Evolutionary conservation across 257 asterid species (phyloP), one percentile per base, ranked within the genome.

Genomic region (Sherardia arvensis): DNA sequence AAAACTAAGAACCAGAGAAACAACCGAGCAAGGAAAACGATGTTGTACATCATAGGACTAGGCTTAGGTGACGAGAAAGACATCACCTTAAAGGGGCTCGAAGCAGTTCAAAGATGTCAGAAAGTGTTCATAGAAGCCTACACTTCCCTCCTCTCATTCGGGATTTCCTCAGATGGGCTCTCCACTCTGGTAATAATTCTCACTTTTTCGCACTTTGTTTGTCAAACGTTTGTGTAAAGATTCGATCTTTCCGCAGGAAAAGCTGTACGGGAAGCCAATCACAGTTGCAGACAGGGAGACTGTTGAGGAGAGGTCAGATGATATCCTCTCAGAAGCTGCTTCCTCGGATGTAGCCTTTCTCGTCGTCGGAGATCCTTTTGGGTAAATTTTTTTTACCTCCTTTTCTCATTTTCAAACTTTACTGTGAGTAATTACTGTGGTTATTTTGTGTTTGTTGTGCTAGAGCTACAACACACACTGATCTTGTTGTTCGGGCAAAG

Each of bases 301-400:
- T 81, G 97, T 89, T 1, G 96, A 89, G 83, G 96, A 92, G 67
- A 92, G 87, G 62, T 88, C 95, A 1, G 90, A 89, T 79, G 86
- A 71, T 66, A 82, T 92, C 61, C 87, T 92, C 59, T 67, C 76
- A 7, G 94, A 87, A 82, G 95, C 97, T 64, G 81, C 74, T 60
- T 66, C 77, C 60, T 69, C 88, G 10, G 93, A 92, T 62, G 95
- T 92, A 40, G 95, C 96, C 10, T 89, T 92, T 68, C 85, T 89
- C 69, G 99, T 92, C 64, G 99, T 89, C 48, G 97, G 97, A 43
- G 99, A 92, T 66, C 96, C 99, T 71, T 89, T 87, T 67, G 99
- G 98, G 95, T 88, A 75, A 11, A n/a, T 3, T 10, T 18, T 2
- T 32, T 32, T 59, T n/a, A 32, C 32, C 18, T 69, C 49, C 66